A percentile compares a stretch with the other conserved stretches of the same genome.
Evolutionary conservation across 306 rosid species (phyloP).

Genomic region (Vigna radiata): DNA sequence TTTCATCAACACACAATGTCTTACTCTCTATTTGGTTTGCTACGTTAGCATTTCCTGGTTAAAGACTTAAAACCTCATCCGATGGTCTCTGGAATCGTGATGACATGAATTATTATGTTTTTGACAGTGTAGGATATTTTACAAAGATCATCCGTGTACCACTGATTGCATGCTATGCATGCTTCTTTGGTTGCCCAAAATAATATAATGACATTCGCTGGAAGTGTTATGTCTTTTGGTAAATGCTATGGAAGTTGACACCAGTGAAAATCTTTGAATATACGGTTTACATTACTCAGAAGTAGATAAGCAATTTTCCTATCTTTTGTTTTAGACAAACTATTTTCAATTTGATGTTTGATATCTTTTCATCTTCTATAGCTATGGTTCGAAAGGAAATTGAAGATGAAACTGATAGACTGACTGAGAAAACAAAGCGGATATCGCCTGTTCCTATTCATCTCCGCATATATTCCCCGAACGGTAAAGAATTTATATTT

Average conservation of each 20-base stretch:
- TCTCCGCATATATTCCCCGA: constrained; percentile 83
- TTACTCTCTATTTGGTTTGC: constrained; percentile 19
- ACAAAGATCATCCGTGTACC: background rate
- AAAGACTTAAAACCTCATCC: background rate
- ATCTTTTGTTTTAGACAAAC: background rate
- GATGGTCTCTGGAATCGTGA: constrained; percentile 18
- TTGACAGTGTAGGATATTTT: constrained; percentile 16
- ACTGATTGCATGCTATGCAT: background rate
- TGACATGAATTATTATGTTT: constrained; percentile 14
- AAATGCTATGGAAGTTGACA: constrained; percentile 14
- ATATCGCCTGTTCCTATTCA: constrained; percentile 90
- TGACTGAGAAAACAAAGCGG: constrained; percentile 77
- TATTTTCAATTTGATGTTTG: constrained; percentile 34
- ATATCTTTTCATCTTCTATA: constrained; percentile 48
- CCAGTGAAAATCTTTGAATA: constrained; percentile 6
- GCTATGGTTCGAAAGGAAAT: constrained; percentile 86
- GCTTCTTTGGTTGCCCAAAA: constrained; percentile 23
- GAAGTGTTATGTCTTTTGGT: constrained; percentile 15
- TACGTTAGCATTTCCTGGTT: background rate
- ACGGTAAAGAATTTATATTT: constrained; percentile 50
- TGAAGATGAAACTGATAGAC: constrained; percentile 80
- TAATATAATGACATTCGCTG: constrained; percentile 1
- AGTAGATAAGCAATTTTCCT: constrained; percentile 10
- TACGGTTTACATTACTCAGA: background rate
- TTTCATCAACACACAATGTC: constrained; percentile 11